Conservation (phyloP, 1,284 basidiomycete genomes). For the Microbotryomycetes sp. region DNA sequence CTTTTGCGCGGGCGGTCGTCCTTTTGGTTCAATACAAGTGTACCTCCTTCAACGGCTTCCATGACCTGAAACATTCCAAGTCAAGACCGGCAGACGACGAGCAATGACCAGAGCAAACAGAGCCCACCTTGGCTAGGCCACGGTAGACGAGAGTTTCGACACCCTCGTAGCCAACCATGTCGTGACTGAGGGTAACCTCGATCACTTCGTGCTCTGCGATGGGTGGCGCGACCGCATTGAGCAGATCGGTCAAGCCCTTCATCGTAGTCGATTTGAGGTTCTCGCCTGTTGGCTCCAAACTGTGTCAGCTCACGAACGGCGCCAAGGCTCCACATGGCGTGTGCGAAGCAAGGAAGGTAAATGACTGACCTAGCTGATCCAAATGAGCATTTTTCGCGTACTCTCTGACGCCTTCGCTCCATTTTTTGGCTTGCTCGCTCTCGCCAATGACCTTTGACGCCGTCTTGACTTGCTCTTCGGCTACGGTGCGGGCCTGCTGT, state of each 20-base stretch:
- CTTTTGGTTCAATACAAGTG: conserved; percentile 70
- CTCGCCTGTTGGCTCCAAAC: conserved; percentile 51
- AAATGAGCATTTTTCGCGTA: conserved; percentile 66
- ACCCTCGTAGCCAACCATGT: conserved; percentile 93
- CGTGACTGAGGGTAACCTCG: conserved; percentile 88
- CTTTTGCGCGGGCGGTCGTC: conserved; percentile 48
- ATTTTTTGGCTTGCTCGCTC: conserved; percentile 65
- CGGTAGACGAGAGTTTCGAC: conserved; percentile 93
- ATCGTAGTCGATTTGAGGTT: conserved; percentile 78
- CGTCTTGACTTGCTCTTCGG: conserved; percentile 58
- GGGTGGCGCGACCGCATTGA: conserved; percentile 95
- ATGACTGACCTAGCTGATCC: conserved; percentile 61
- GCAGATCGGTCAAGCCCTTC: conserved; percentile 76
- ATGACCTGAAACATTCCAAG: conserved; percentile 54
- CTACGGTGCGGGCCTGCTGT: conserved; percentile 75
- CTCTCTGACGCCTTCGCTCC: conserved; percentile 53
- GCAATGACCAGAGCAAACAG: background rate
- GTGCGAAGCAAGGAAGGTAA: background rate
- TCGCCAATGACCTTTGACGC: conserved; percentile 42
- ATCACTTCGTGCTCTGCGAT: conserved; percentile 98
- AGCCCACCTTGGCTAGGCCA: conserved; percentile 62
- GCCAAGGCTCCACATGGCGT: background rate
- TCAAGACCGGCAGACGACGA: no score
- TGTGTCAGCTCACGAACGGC: background rate
- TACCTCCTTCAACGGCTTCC: conserved; percentile 89